Percentiles rank a stretch among this genome's conserved stretches.
phyloP scores from a whole-genome alignment of 306 rosid species.

The Lagenaria siceraria region DNA sequence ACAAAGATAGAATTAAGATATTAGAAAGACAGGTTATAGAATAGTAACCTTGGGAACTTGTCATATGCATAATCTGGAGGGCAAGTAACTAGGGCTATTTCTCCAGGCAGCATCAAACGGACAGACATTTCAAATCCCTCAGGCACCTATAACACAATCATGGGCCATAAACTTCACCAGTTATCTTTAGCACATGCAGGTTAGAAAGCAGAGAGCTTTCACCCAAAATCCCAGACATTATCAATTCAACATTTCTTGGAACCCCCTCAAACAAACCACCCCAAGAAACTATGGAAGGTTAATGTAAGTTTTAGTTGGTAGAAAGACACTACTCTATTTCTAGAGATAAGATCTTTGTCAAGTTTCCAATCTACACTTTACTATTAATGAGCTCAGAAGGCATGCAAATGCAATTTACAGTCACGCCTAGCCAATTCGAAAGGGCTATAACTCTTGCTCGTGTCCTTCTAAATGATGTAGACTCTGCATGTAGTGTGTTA shows the following conservation, averaged over 20 bases:
- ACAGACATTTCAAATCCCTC: conserved; percentile 93
- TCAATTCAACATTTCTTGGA: neutral
- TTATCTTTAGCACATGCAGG: neutral
- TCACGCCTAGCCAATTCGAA: neutral
- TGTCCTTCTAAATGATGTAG: neutral
- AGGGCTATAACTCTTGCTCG: neutral
- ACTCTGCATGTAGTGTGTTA: neutral
- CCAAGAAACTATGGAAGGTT: neutral
- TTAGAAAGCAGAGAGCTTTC: neutral
- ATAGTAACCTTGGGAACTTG: conserved; percentile 66
- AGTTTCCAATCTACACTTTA: neutral
- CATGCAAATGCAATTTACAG: neutral
- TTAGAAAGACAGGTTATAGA: neutral
- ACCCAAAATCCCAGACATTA: neutral
- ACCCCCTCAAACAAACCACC: neutral
- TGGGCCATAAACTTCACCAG: neutral
- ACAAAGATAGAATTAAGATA: neutral
- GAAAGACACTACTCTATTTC: neutral
- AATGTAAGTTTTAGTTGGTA: neutral
- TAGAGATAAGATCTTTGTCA: neutral
- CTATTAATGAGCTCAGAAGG: neutral
- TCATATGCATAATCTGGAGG: conserved; percentile 98
- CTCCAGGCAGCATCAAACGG: conserved; percentile 94
- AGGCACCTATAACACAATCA: conserved; percentile 48
- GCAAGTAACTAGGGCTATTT: conserved; percentile 72